Evolutionary conservation across 2,329 filamentous ascomycete genomes (phyloP).

Genomic region (Neonectria magnoliae): DNA sequence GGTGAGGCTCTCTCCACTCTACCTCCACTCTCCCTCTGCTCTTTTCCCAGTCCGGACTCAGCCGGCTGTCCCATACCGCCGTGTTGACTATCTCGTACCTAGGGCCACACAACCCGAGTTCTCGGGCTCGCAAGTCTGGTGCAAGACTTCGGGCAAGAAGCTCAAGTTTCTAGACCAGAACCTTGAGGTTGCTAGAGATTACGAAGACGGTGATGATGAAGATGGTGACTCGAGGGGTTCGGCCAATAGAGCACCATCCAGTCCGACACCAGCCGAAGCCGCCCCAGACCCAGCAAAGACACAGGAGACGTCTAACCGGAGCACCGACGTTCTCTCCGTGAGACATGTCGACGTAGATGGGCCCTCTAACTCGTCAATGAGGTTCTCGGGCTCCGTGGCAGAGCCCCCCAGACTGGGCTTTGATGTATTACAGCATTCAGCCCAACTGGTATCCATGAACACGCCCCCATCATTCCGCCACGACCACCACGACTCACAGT

Average conservation of each 20-base stretch:
- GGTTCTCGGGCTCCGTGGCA: neutral
- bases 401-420: neutral
- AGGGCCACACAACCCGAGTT: slow-evolving; percentile 27
- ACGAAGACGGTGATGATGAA: slow-evolving; percentile 21
- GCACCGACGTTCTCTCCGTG: slow-evolving; percentile 3
- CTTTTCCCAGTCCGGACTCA: neutral
- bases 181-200: slow-evolving; percentile 25
- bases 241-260: neutral
- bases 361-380: neutral
- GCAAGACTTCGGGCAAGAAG: slow-evolving; percentile 28
- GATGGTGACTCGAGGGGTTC: slow-evolving; percentile 12
- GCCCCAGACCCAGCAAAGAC: neutral
- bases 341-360: slow-evolving; percentile 3
- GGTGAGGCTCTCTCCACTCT: slow-evolving; percentile 13
- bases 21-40: neutral
- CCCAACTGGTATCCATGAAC: neutral
- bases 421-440: neutral
- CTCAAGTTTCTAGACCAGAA: slow-evolving; percentile 34
- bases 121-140: slow-evolving; percentile 29
- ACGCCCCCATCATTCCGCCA: neutral
- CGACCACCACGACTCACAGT: neutral
- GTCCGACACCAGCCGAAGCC: neutral
- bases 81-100: slow-evolving; percentile 10
- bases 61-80: neutral
- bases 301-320: slow-evolving; percentile 6